Conservation (phyloP, 1,284 basidiomycete species). For the Naganishia cerealis region DNA sequence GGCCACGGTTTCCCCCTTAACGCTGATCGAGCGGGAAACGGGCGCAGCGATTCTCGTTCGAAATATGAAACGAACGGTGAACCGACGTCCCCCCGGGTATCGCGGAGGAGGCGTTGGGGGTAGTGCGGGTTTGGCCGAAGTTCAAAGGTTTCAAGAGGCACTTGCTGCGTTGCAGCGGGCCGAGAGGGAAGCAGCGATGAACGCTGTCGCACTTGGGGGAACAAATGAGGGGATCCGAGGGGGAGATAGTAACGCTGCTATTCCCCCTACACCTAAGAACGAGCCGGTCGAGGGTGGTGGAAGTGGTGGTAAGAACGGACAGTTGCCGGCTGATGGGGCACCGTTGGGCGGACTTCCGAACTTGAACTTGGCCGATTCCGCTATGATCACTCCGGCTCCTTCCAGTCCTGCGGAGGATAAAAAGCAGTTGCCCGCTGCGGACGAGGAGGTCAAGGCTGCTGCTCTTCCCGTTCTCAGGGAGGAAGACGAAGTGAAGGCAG, state of each 20-base stretch:
- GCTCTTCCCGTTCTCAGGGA: background rate
- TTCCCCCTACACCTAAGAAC: slow-evolving; percentile 22
- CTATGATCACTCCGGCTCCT: slow-evolving; percentile 19
- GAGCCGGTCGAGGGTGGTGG: slow-evolving; percentile 7
- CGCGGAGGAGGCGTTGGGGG: background rate
- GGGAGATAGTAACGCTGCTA: slow-evolving; percentile 16
- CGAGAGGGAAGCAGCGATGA: slow-evolving; percentile 13
- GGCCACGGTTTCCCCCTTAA: slow-evolving; percentile 24
- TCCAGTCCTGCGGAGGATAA: slow-evolving; percentile 17
- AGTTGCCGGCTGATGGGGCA: background rate
- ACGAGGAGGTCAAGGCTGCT: background rate
- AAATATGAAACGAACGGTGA: slow-evolving; percentile 31
- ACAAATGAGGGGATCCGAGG: slow-evolving; percentile 3
- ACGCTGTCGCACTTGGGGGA: slow-evolving; percentile 2
- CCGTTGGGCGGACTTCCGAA: background rate
- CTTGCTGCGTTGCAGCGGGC: slow-evolving; percentile 22
- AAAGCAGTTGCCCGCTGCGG: background rate
- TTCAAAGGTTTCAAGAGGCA: slow-evolving; percentile 30
- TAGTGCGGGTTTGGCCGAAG: slow-evolving; percentile 11
- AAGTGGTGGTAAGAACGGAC: background rate
- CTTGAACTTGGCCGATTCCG: slow-evolving; percentile 15
- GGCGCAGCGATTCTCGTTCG: slow-evolving; percentile 32
- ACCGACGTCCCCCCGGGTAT: slow-evolving; percentile 4
- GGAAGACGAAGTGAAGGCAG: background rate
- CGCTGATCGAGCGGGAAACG: slow-evolving; percentile 33